Base-by-base conservation (phyloP, 176 grass and related monocot species). In the Pharus latifolius region DNA sequence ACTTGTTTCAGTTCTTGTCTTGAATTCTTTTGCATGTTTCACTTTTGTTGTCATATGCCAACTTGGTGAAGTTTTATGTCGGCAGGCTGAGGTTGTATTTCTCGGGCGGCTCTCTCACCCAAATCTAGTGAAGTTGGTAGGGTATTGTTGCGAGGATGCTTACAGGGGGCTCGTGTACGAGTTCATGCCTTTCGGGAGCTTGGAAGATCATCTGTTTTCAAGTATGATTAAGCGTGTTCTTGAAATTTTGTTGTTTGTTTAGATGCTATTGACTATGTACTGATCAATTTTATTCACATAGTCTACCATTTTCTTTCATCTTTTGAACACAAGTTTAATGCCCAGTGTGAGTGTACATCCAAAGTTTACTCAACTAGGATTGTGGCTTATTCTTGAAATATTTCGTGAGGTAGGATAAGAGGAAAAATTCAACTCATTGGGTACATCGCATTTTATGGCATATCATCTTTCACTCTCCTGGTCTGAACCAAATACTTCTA, bases 151-250 rank as follows among this genome's bases (percentile, higher is more conserved):
- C 20, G 51, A 6, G 10, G 51, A 28, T 3, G n/a, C 2, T 18
- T 8, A 1, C 17, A 72, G 18, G 0, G 13, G n/a, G 1, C 47
- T 49, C 20, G 79, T 95, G 46, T 90, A 95, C 2, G 87, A 95
- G 63, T 82, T 87, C 57, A 95, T 95, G 91, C 80, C 91, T 2
- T 60, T 79, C 0, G 91, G 91, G 63, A 90, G 87, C 26, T 83
- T 95, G 14, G 91, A 95, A 27, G 87, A 79, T 2, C 81, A 87
- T 67, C 77, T 95, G 25, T 95, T 90, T 48, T 87, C 87, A 31
- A 90, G 91, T 95, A 90, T 60, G 32, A 25, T 20, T 24, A 31
- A 46, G 23, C 3, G 3, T 80, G 14, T 29, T 27, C 6, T 65
- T 60, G 49, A 63, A 0, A 19, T 4, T 48, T 13, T 35, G 51